Evolutionary conservation across 192 early-diverging fungal species (phyloP).

Genomic region (Chytriomyces hyalinus): DNA sequence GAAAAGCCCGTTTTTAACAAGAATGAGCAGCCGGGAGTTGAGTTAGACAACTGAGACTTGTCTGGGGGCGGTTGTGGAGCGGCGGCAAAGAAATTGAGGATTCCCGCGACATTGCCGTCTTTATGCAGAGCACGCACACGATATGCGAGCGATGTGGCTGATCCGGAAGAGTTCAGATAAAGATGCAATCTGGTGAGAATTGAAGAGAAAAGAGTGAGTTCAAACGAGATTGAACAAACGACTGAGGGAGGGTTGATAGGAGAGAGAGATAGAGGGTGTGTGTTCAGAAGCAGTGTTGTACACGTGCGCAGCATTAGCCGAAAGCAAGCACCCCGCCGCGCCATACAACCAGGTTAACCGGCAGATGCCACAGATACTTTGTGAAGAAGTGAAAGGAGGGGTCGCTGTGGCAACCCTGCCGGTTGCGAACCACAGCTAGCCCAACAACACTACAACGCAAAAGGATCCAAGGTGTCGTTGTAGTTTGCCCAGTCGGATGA

Average conservation of each 20-base stretch:
- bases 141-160: conserved; percentile 9
- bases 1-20: not conserved
- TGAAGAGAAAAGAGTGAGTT: conserved; percentile 10
- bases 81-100: not conserved
- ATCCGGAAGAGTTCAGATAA: conserved; percentile 13
- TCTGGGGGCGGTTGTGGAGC: not conserved
- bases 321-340: not conserved
- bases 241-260: not conserved
- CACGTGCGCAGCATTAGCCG: conserved; percentile 20
- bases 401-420: not conserved
- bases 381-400: not conserved
- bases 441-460: not conserved
- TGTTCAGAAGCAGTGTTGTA: conserved; percentile 17
- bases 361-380: not conserved
- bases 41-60: conserved; percentile 19
- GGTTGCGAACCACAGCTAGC: not conserved
- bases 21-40: not conserved
- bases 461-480: not conserved
- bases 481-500: not conserved
- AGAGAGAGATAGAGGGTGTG: conserved; percentile 5
- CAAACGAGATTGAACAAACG: not conserved
- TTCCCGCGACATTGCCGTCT: not conserved
- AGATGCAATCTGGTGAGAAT: not conserved
- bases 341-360: not conserved
- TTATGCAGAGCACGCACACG: not conserved